These are phyloP conservation scores for Leptomonas seymouri DNA, from an alignment of 208 protist species.

Conservation along the genomic window DNA sequence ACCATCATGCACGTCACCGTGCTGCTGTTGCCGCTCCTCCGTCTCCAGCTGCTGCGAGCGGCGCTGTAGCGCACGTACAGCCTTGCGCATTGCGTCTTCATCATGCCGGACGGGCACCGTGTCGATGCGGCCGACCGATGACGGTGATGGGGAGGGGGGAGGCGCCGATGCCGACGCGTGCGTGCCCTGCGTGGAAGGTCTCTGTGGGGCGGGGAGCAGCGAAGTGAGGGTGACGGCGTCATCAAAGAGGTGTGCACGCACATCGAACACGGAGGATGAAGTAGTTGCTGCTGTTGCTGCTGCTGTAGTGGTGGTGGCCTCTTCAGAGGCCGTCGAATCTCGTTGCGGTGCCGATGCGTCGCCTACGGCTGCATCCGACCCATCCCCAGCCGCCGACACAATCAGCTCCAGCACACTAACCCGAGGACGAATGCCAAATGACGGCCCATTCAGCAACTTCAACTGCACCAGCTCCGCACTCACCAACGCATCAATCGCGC, in stretches of 20 bases:
- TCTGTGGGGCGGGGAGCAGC: conserved; percentile 12
- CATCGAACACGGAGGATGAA: neutral
- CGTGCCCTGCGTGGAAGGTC: neutral
- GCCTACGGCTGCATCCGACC: neutral
- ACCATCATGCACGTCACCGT: neutral
- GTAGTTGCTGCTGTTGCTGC: neutral
- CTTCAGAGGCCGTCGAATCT: too few relatives aligned
- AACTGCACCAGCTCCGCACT: conserved; percentile 84
- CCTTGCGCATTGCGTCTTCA: conserved; percentile 73
- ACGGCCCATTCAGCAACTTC: conserved; percentile 77
- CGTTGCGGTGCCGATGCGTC: too few relatives aligned
- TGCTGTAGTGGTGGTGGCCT: too few relatives aligned
- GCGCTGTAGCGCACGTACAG: conserved; percentile 56
- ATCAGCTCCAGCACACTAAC: conserved; percentile 73
- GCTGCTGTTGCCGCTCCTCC: neutral
- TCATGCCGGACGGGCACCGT: conserved; percentile 71
- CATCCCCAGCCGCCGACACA: conserved; percentile 25
- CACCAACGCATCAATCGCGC: conserved; percentile 76
- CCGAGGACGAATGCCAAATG: conserved; percentile 65
- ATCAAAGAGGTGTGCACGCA: conserved; percentile 67
- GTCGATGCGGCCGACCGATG: conserved; percentile 34
- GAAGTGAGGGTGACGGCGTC: conserved; percentile 30
- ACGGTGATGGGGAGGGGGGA: neutral
- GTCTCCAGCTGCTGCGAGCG: conserved; percentile 16
- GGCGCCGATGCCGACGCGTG: neutral